Percentiles rank a stretch among this genome's conserved stretches.
Conservation (phyloP, 805 yeast species). For the Candida incommunis region DNA sequence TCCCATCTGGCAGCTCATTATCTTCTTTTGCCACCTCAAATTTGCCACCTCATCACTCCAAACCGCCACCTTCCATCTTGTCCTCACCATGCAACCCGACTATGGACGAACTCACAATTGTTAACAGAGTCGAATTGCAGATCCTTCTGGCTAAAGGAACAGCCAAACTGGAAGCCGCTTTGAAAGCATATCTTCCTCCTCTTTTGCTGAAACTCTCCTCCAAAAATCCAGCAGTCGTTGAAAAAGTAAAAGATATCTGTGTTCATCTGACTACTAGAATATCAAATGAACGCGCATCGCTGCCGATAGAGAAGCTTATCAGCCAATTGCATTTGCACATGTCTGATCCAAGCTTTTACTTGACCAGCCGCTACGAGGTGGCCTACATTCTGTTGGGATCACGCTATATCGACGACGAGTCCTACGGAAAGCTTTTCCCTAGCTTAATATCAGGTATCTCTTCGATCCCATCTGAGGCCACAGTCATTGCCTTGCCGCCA, state of each 20-base stretch:
- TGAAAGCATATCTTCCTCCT: constrained; percentile 60
- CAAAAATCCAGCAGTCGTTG: constrained; percentile 47
- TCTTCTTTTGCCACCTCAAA: constrained; percentile 1
- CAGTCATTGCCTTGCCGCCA: background rate
- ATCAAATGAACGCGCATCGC: constrained; percentile 24
- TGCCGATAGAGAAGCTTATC: constrained; percentile 53
- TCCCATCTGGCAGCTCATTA: no score
- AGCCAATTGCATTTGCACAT: constrained; percentile 48
- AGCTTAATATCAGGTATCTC: background rate
- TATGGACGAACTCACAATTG: constrained; percentile 13
- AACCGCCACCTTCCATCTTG: background rate
- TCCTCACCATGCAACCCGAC: background rate
- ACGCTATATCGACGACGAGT: background rate
- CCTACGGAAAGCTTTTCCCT: background rate
- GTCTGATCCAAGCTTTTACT: constrained; percentile 11
- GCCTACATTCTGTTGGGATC: background rate
- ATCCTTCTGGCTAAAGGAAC: constrained; percentile 64
- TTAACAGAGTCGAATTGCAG: constrained; percentile 62
- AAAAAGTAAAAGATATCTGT: constrained; percentile 50
- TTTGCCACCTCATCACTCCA: no score
- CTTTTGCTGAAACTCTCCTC: constrained; percentile 67
- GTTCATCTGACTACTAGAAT: constrained; percentile 57
- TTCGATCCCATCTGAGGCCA: background rate
- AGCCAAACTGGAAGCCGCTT: constrained; percentile 42
- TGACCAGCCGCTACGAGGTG: background rate